phyloP scores from a whole-genome alignment of 2,329 filamentous ascomycete genomes.

The Rutstroemia sydowiana region DNA sequence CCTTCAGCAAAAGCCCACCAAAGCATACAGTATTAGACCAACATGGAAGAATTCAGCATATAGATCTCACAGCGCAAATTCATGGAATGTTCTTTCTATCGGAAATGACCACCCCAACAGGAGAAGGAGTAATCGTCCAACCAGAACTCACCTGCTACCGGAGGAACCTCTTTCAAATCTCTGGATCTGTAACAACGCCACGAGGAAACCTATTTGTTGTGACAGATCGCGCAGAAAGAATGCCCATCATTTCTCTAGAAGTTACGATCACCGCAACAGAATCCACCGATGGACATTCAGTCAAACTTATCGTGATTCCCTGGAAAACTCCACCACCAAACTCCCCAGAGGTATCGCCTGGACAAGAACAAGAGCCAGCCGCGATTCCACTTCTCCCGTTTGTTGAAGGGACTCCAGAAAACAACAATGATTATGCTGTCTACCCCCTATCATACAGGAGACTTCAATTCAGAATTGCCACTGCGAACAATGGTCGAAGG shows the following conservation, averaged over 20 bases:
- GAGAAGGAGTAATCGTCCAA: conserved; percentile 47
- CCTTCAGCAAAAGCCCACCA: conserved; percentile 27
- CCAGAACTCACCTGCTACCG: conserved; percentile 93
- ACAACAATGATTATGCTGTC: conserved; percentile 64
- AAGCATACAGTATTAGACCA: conserved; percentile 43
- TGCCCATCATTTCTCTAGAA: conserved; percentile 76
- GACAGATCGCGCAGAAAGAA: conserved; percentile 75
- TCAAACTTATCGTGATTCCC: conserved; percentile 92
- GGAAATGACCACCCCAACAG: conserved; percentile 43
- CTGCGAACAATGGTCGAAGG: conserved; percentile 88
- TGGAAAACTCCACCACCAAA: conserved; percentile 93
- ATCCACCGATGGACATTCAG: conserved; percentile 84
- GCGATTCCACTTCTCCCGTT: conserved; percentile 68
- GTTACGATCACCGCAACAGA: conserved; percentile 87
- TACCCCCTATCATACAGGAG: conserved; percentile 94
- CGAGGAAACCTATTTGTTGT: conserved; percentile 71
- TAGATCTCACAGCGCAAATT: conserved; percentile 58
- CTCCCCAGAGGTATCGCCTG: conserved; percentile 57
- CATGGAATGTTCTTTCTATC: conserved; percentile 88
- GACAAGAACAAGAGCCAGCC: conserved; percentile 75
- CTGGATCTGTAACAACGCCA: conserved; percentile 77
- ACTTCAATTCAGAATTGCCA: conserved; percentile 87
- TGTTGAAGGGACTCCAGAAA: conserved; percentile 37
- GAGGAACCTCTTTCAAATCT: conserved; percentile 92
- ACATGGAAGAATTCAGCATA: conserved; percentile 39